Base-by-base conservation (phyloP, 2,329 filamentous ascomycete species). In the Anthostomella pinea region DNA sequence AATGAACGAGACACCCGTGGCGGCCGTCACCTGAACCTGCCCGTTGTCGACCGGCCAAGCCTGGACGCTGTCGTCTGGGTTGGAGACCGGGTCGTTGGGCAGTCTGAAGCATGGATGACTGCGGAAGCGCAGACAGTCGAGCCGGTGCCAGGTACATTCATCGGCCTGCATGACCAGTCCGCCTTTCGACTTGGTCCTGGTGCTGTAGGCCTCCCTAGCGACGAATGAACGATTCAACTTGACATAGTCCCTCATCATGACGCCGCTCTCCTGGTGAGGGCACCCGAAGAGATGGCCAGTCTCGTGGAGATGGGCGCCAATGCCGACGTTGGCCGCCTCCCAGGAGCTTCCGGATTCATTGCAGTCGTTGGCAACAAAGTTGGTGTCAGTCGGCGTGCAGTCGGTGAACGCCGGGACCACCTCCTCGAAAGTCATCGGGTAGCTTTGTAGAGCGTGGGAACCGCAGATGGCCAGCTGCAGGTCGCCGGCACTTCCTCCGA, bases 251-350 rank as follows among this genome's bases (percentile, higher is more conserved):
- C 87, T 77, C 33, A 89, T 70, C 91, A 97, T 97, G 43, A 97
- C 74, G n/a, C 93, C 91, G 18, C 71, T 85, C 56, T 93, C 87
- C 57, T 94, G 88, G 57, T 94, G 87, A 8, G 88, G 87, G 49
- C 87, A 94, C 32, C 91, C 91, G 49, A 97, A 85, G 15, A 95
- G 64, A 64, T 95, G 91, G 3, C 91, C 91, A 1, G 85, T 85
- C 63, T 96, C 89, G 61, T 95, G 91, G 30, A 97, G 64, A 62
- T 97, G 91, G 8, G 88, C 90, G 6, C 91, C 91, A 47, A 97
- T 94, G 19, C 90, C 90, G 43, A 95, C 85, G 52, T 91, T 95
- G 17, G 87, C 89, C n/a, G 89, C 82, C 60, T 97, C 91, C 91
- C 91, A 97, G 30, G 82, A 93, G 57, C 87, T 95, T 16, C 90